Percentiles rank a stretch among this genome's conserved stretches.
phyloP scores from a whole-genome alignment of 768 basidiomycete species.

The button mushroom (Agaricus bisporus) region DNA sequence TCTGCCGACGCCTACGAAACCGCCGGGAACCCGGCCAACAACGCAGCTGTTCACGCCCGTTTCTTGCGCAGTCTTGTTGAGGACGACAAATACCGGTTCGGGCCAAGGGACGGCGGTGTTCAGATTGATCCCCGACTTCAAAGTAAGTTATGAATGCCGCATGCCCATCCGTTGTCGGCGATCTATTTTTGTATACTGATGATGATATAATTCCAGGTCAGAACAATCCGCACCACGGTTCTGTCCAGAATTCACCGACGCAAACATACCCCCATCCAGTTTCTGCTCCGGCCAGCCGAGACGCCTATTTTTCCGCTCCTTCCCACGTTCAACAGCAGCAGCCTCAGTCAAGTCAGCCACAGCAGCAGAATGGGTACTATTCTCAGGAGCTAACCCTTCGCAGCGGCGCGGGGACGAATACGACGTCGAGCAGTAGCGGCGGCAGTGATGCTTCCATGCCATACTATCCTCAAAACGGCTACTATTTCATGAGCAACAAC shows the following conservation, averaged over 20 bases:
- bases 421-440: background rate
- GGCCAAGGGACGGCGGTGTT: slow-evolving; percentile 34
- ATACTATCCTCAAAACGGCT: slow-evolving; percentile 16
- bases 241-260: slow-evolving; percentile 21
- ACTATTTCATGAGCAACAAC: slow-evolving; percentile 24
- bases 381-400: slow-evolving; percentile 12
- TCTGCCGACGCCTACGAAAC: slow-evolving; percentile 78
- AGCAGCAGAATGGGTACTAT: slow-evolving; percentile 16
- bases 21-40: slow-evolving; percentile 56
- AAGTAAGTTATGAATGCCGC: slow-evolving; percentile 30
- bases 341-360: slow-evolving; percentile 23
- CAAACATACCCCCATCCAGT: slow-evolving; percentile 31
- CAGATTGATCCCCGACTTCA: slow-evolving; percentile 53
- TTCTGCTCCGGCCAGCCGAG: slow-evolving; percentile 16
- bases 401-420: background rate
- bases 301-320: slow-evolving; percentile 40
- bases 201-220: slow-evolving; percentile 16
- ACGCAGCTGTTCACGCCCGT: slow-evolving; percentile 72
- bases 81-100: slow-evolving; percentile 53
- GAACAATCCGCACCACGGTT: slow-evolving; percentile 15
- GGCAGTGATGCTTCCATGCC: slow-evolving; percentile 9
- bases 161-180: slow-evolving; percentile 6
- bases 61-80: slow-evolving; percentile 69
- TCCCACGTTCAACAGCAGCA: slow-evolving; percentile 32
- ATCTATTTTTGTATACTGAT: slow-evolving; percentile 6